Conservation (phyloP, 2,329 filamentous ascomycete species). For the Pestalotiopsis sp. region DNA sequence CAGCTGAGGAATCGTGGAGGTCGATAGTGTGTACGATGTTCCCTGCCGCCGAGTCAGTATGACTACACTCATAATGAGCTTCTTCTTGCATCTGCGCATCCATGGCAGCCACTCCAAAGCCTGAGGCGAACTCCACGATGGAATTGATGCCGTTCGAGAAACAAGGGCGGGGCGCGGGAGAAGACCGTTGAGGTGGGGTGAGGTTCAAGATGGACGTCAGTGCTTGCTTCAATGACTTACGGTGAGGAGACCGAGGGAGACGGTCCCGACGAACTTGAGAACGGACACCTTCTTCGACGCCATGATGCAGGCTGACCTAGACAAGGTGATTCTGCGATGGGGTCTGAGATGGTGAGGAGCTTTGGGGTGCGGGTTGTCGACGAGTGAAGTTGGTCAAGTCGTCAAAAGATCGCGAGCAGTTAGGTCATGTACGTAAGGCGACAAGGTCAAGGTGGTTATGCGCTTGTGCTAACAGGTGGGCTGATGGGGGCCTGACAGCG, state of each 20-base stretch:
- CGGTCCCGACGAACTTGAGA: constrained; percentile 90
- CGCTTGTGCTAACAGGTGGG: not conserved
- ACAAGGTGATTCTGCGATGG: constrained; percentile 8
- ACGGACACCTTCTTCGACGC: constrained; percentile 70
- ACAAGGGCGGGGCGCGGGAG: constrained; percentile 2
- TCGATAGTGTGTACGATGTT: constrained; percentile 81
- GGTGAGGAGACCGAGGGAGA: constrained; percentile 85
- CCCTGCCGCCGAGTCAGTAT: constrained; percentile 57
- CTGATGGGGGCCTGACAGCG: not conserved
- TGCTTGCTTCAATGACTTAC: constrained; percentile 51
- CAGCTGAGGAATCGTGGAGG: constrained; percentile 77
- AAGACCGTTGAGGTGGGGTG: constrained; percentile 3
- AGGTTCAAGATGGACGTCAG: not conserved
- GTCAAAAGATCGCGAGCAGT: not conserved
- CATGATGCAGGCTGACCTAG: constrained; percentile 46
- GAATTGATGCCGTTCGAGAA: not conserved
- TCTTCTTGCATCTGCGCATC: not conserved
- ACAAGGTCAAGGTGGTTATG: not conserved
- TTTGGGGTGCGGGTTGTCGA: constrained; percentile 5
- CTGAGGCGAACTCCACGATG: not conserved
- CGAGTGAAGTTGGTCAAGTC: not conserved
- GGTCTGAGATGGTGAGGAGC: constrained; percentile 7
- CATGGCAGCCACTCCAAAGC: not conserved
- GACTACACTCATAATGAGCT: not conserved
- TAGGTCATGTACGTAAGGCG: not conserved